Base-by-base conservation (phyloP, 1,284 basidiomycete species). In the Apiotrichum mycotoxinovorans region DNA sequence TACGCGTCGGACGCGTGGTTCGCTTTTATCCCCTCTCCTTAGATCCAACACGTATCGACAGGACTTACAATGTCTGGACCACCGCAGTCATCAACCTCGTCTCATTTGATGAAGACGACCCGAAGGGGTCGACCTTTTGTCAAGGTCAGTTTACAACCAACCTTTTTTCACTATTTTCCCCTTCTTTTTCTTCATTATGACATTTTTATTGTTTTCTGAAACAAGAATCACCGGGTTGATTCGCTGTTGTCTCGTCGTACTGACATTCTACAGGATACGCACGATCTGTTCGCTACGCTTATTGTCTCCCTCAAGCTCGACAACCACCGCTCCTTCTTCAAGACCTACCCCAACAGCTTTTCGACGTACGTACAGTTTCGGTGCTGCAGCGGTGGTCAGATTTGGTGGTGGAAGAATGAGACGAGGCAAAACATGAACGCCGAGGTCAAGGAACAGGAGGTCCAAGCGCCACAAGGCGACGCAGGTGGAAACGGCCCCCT, bases 51-150 rank as follows among this genome's bases (percentile, higher is more conserved):
- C 15, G n/a, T 15, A 46, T 26, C 44, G 44, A 47, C 45, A 41
- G 38, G 49, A 51, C 49, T 30, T 51, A 57, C 59, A 53, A 61
- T 61, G 59, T 57, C 59, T 41, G 38, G 42, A 35, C 48, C 62
- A 57, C n/a, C n/a, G n/a, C 64, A 64, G 66, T 69, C 70, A 20
- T 51, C 62, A n/a, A 54, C 59, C 20, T 57, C 60, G 52, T 91
- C 89, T 40, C 91, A 94, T 75, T 88, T 94, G 87, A 94, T 95
- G 91, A 94, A 94, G 84, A 93, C 89, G 26, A 94, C 91, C 73
- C 90, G 91, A 80, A 85, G 91, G 72, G 91, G 91, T 67, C 84
- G 91, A 66, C 91, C 92, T n/a, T 94, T 87, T 76, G 84, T 93
- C 75, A 94, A 93, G 85, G 91, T 88, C 55, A 67, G 70, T 65